Evolutionary conservation across 768 basidiomycete genomes (phyloP), one percentile per base, ranked within the genome.

Genomic region (Kwoniella dendrophila): DNA sequence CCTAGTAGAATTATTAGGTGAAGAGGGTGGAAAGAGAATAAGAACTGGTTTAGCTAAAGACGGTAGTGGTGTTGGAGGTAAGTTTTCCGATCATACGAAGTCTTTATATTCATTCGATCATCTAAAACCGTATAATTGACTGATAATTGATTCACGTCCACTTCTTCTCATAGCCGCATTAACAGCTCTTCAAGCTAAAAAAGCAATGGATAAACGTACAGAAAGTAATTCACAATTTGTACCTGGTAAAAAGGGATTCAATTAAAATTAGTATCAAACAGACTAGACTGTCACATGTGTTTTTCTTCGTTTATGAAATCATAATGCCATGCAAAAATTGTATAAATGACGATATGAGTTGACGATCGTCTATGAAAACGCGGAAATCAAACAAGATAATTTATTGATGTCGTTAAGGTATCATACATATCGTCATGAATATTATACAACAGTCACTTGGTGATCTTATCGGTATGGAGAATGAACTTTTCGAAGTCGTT

Each of bases 1-100:
- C 0, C 78, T 99, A 52, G 82, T 85, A n/a, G 75, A 80, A 2
- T 74, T 98, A 22, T 85, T 98, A 2, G 95, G 95, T 2, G 82
- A 85, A 40, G 86, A 90, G 32, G 86, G 90, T 6, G 92, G 94
- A 81, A 82, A 85, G 71, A 82, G 86, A 30, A 86, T 96, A 0
- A 84, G 88, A 50, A 90, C 98, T 70, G 95, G 92, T 36, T 77
- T 98, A 76, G 96, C 96, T 3, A 98, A 96, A 79, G 96, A 99
- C 70, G 96, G 96, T 12, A 94, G 91, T 72, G 96, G 95, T 36
- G 92, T 93, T 41, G 96, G 96, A 74, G 95, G 94, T 96, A 78
- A 81, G 89, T 78, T 24, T n/a, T n/a, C n/a, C 12, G 4, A n/a
- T 14, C 12, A 14, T 30, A 20, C 26, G n/a, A 18, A 10, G 26